phyloP scores from a whole-genome alignment of 306 rosid genomes.

The Cicer bijugum region DNA sequence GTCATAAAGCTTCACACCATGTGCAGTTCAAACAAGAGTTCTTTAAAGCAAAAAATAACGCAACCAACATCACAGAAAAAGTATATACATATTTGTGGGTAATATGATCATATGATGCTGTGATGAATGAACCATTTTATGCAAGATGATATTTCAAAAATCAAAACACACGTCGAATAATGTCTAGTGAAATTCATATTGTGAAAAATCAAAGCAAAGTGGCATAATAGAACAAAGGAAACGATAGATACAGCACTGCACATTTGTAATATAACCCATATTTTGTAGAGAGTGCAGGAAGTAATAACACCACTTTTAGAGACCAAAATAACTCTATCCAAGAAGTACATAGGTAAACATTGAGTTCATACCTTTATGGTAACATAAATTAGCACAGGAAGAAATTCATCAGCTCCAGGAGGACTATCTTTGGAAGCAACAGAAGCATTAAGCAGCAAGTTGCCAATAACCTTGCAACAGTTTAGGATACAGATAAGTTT shows the following conservation, averaged over 20 bases:
- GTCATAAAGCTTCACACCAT: slow-evolving; percentile 28
- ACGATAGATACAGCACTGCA: slow-evolving; percentile 10
- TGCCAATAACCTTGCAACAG: slow-evolving; percentile 93
- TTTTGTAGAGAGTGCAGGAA: slow-evolving; percentile 31
- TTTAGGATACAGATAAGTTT: slow-evolving; percentile 89
- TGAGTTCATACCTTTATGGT: slow-evolving; percentile 65
- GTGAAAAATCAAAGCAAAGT: slow-evolving; percentile 30
- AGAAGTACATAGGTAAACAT: not conserved
- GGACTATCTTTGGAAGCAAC: slow-evolving; percentile 78
- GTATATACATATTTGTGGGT: not conserved
- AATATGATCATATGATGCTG: slow-evolving; percentile 2
- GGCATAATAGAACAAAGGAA: not conserved
- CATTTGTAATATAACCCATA: slow-evolving; percentile 7
- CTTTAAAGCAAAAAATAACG: slow-evolving; percentile 18
- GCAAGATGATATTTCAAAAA: slow-evolving; percentile 38
- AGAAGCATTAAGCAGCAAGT: slow-evolving; percentile 88
- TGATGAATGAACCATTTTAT: slow-evolving; percentile 25
- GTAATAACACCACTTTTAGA: not conserved
- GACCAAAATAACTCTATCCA: slow-evolving; percentile 20
- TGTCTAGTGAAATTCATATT: not conserved
- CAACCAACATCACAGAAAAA: slow-evolving; percentile 21
- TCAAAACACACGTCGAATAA: slow-evolving; percentile 29
- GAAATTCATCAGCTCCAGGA: slow-evolving; percentile 98
- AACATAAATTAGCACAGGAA: slow-evolving; percentile 95
- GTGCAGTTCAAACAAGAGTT: slow-evolving; percentile 6